Percentiles rank a stretch among this genome's conserved stretches.
phyloP scores from a whole-genome alignment of 2,329 filamentous ascomycete species.

The Exophiala sideris region DNA sequence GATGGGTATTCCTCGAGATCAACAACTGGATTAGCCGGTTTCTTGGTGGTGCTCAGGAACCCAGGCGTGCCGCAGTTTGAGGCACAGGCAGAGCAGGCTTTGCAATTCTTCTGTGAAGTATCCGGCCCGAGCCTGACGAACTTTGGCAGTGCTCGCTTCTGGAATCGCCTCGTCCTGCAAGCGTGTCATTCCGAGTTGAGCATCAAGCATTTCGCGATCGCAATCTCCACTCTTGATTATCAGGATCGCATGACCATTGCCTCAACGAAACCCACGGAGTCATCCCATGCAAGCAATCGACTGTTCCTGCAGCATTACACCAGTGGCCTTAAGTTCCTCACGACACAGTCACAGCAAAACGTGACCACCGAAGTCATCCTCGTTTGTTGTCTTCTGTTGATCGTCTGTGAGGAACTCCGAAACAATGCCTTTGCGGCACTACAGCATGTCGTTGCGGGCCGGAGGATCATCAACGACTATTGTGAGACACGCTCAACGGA shows the following conservation, averaged over 20 bases:
- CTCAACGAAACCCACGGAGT: background rate
- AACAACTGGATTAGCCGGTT: background rate
- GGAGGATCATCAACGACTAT: too few species aligned
- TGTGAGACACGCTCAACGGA: too few species aligned
- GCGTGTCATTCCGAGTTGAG: slow-evolving; percentile 28
- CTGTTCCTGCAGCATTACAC: background rate
- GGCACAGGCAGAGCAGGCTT: slow-evolving; percentile 1
- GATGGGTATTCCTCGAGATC: slow-evolving; percentile 35
- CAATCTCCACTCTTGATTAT: slow-evolving; percentile 8
- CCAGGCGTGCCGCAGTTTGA: background rate
- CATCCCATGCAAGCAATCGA: background rate
- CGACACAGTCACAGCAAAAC: too few species aligned
- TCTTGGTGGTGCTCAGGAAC: slow-evolving; percentile 8
- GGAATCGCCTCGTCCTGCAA: slow-evolving; percentile 31
- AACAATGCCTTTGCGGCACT: too few species aligned
- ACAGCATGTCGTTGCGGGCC: too few species aligned
- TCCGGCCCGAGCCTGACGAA: slow-evolving; percentile 29
- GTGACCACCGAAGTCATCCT: too few species aligned
- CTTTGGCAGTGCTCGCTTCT: slow-evolving; percentile 30
- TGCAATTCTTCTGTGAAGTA: slow-evolving; percentile 29
- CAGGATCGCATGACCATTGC: background rate
- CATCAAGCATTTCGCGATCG: slow-evolving; percentile 31
- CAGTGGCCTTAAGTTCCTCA: too few species aligned
- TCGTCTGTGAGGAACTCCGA: too few species aligned
- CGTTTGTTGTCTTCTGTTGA: too few species aligned